Evolutionary conservation across 225 moss, liverwort and hornwort genomes (phyloP).

Genomic region (Neckera pumila): DNA sequence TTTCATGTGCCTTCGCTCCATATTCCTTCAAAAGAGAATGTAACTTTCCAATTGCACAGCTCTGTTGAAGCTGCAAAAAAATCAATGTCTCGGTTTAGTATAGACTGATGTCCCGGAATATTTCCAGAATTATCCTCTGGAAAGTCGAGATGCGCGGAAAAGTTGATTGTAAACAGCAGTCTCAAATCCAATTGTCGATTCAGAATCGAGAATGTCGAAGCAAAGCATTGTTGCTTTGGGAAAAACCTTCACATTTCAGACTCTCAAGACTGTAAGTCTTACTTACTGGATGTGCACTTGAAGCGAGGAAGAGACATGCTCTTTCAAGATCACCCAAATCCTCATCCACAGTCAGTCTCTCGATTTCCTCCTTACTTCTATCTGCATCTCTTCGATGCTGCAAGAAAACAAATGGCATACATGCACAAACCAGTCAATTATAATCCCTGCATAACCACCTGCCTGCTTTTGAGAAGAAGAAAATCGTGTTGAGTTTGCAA

Average conservation of each 20-base stretch:
- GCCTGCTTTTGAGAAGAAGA: not conserved
- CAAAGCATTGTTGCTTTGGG: not conserved
- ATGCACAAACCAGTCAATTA: not conserved
- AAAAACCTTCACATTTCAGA: not conserved
- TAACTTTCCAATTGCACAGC: conserved; percentile 67
- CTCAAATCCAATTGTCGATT: not conserved
- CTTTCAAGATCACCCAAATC: conserved; percentile 80
- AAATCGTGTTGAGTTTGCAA: not conserved
- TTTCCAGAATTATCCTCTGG: not conserved
- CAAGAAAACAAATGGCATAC: not conserved
- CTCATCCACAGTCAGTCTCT: conserved; percentile 78
- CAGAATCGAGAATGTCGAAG: not conserved
- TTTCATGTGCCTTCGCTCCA: conserved; percentile 44
- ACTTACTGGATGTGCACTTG: conserved; percentile 67
- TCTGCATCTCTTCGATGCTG: conserved; percentile 89
- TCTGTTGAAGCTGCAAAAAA: conserved; percentile 66
- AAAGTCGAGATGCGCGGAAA: not conserved
- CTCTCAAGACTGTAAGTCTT: not conserved
- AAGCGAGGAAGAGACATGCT: conserved; percentile 70
- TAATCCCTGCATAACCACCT: not conserved
- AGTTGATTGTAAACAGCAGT: not conserved
- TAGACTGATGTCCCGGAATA: not conserved
- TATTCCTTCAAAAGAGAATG: conserved; percentile 65
- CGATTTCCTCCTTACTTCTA: conserved; percentile 84
- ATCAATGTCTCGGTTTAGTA: not conserved